Base-by-base conservation (phyloP, 805 yeast genomes). In the Candida alai region DNA sequence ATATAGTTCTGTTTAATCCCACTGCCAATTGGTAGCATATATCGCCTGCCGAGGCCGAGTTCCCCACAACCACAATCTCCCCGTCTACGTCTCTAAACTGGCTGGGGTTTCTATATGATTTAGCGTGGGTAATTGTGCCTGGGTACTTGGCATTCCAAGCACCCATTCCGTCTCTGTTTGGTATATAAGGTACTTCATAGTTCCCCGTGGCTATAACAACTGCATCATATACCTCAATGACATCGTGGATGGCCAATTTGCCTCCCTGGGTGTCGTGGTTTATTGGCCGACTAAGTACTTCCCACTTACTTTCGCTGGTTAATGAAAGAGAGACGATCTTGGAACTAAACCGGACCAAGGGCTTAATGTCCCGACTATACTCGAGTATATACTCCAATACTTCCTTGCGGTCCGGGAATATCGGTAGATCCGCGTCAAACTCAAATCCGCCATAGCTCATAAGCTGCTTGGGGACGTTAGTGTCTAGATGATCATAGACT, bases 401-500 rank as follows among this genome's bases (percentile, higher is more conserved):
- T 32, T 80, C 80, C 1, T 54, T 39, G 42, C 90, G 70, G n/a
- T 62, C 58, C 2, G 87, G 83, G 47, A 78, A 86, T 11, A 62
- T 51, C 9, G 77, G 77, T 7, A 66, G 52, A 5, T 40, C 24
- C 7, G 20, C 21, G 13, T 32, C 30, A 29, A 42, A 42, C 13
- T 37, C 32, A 3, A 23, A 11, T 9, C 31, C 32, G n/a, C 36
- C 37, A 31, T 42, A 84, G 32, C 75, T 77, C 93, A 84, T 84
- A 31, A 82, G 52, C 19, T 64, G 65, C 34, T 68, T 69, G 19
- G 81, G 79, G 15, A 82, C 73, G 50, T 83, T 83, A 8, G 90
- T 80, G 50, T 78, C 85, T 31, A 83, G 56, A 29, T 60, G 54
- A 30, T 77, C 74, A 52, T 83, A 83, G 43, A 80, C 73, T 1